Conservation (phyloP, 345 rosid genomes). For the Litchi chinensis region DNA sequence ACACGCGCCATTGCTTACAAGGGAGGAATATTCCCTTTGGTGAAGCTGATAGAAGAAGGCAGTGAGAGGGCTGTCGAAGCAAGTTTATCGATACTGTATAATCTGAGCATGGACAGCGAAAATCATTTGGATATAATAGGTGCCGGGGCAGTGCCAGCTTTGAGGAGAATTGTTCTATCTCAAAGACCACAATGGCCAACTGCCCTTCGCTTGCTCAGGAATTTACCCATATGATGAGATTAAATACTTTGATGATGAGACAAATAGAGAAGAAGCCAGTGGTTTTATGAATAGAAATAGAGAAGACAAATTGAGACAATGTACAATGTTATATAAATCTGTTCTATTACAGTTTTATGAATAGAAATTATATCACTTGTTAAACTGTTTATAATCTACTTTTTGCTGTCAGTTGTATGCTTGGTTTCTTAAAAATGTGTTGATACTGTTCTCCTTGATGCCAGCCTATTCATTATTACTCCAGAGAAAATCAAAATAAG, state of each 20-base stretch:
- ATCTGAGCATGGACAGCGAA: slow-evolving; percentile 81
- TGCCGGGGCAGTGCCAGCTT: slow-evolving; percentile 73
- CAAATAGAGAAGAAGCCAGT: too few relatives aligned
- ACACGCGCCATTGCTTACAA: slow-evolving; percentile 55
- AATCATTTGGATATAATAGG: slow-evolving; percentile 70
- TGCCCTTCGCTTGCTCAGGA: slow-evolving; percentile 74
- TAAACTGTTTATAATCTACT: background rate
- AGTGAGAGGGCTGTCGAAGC: slow-evolving; percentile 64
- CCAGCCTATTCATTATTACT: background rate
- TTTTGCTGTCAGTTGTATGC: background rate
- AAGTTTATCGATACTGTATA: slow-evolving; percentile 65
- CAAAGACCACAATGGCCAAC: slow-evolving; percentile 70
- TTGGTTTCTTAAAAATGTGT: background rate
- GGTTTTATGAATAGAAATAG: too few relatives aligned
- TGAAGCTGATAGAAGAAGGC: slow-evolving; percentile 65
- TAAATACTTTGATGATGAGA: background rate
- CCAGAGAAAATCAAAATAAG: too few relatives aligned
- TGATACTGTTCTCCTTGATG: background rate
- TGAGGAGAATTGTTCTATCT: slow-evolving; percentile 70
- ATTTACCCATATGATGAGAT: slow-evolving; percentile 48
- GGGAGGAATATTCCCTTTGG: slow-evolving; percentile 73
- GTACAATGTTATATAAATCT: background rate
- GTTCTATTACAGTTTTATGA: background rate
- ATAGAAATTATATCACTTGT: background rate
- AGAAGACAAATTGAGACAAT: slow-evolving; percentile 1